A percentile compares a stretch with the other conserved stretches of the same genome.
Conservation (phyloP, 78 protist genomes). For the Dictyostelium purpureum region DNA sequence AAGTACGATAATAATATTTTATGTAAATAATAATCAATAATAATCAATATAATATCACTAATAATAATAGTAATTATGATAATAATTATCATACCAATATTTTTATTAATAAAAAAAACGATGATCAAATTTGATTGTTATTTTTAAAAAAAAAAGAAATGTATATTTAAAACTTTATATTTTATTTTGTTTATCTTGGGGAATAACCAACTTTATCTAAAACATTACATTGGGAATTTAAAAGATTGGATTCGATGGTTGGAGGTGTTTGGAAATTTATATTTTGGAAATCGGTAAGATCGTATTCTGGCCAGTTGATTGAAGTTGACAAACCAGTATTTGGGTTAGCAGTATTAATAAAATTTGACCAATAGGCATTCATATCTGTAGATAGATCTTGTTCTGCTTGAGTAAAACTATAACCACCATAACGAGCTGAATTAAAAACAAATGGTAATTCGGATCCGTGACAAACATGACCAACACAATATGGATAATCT, state of each 20-base stretch:
- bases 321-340: conserved; percentile 48
- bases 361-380: conserved; percentile 66
- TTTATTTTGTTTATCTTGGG: background rate
- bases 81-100: too few relatives aligned
- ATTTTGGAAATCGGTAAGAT: background rate
- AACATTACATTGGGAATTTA: conserved; percentile 11
- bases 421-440: background rate
- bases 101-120: too few relatives aligned
- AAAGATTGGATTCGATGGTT: background rate
- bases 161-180: background rate
- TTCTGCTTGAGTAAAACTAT: conserved; percentile 15
- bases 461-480: conserved; percentile 64
- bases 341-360: conserved; percentile 21
- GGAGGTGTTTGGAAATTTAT: conserved; percentile 28
- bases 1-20: too few relatives aligned
- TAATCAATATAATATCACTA: too few relatives aligned
- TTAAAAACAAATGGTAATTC: conserved; percentile 63
- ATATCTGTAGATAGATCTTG: background rate
- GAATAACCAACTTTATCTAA: conserved; percentile 24
- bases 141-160: too few relatives aligned
- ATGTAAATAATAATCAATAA: too few relatives aligned
- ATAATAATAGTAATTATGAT: too few relatives aligned
- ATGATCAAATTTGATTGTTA: too few relatives aligned
- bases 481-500: conserved; percentile 30
- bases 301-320: conserved; percentile 13